Percentiles rank a stretch among this genome's conserved stretches.
Evolutionary conservation across 805 yeast species (phyloP).

Genomic region (Tetrapisispora taiwanensis): DNA sequence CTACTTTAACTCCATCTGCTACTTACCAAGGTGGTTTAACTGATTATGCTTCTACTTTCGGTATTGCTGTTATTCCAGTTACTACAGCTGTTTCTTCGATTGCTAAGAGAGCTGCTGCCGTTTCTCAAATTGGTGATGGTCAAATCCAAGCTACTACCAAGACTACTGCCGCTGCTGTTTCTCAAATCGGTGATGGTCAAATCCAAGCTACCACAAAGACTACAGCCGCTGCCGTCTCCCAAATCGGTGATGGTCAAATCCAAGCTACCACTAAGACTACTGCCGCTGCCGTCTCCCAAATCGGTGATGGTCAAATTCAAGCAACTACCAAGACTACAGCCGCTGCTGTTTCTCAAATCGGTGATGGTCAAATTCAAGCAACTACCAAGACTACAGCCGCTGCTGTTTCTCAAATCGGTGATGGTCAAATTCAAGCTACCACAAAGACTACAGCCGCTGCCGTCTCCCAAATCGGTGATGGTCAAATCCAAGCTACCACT

Average conservation of each 20-base stretch:
- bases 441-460: slow-evolving; percentile 27
- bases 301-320: slow-evolving; percentile 34
- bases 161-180: slow-evolving; percentile 18
- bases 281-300: slow-evolving; percentile 30
- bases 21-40: slow-evolving; percentile 31
- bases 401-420: slow-evolving; percentile 34
- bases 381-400: slow-evolving; percentile 26
- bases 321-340: slow-evolving; percentile 29
- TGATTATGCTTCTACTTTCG: slow-evolving; percentile 30
- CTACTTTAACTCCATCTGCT: slow-evolving; percentile 32
- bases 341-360: slow-evolving; percentile 28
- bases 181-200: slow-evolving; percentile 34
- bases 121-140: slow-evolving; percentile 37
- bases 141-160: slow-evolving; percentile 26
- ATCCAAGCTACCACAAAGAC: slow-evolving; percentile 22
- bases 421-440: slow-evolving; percentile 34
- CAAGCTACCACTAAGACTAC: slow-evolving; percentile 21
- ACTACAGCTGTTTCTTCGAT: slow-evolving; percentile 15
- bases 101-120: slow-evolving; percentile 30
- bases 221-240: slow-evolving; percentile 34
- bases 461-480: slow-evolving; percentile 32
- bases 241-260: slow-evolving; percentile 38
- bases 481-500: slow-evolving; percentile 29
- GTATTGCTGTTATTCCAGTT: slow-evolving; percentile 34
- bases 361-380: slow-evolving; percentile 33